Conservation (phyloP, 2,329 filamentous ascomycete genomes). For the Aspergillus ochraceoroseus region DNA sequence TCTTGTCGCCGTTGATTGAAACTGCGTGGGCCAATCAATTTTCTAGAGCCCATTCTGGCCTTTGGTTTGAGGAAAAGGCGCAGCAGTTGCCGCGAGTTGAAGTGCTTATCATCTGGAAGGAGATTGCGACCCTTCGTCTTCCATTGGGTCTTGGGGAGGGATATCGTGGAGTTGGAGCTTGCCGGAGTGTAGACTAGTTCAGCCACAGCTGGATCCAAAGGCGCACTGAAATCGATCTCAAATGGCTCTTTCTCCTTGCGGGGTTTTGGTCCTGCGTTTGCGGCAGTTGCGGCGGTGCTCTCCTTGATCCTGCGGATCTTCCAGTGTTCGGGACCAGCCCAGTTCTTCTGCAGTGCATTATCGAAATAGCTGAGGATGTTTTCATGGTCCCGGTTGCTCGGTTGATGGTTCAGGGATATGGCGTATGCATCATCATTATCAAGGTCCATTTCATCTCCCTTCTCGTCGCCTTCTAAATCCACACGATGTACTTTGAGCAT, state of each 20-base stretch:
- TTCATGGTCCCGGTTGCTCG: constrained; percentile 68
- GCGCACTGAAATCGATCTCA: constrained; percentile 80
- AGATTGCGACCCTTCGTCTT: constrained; percentile 89
- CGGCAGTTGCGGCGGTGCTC: constrained; percentile 53
- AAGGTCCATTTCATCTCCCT: constrained; percentile 52
- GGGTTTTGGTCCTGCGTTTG: constrained; percentile 49
- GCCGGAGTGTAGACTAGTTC: constrained; percentile 79
- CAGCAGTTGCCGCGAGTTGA: constrained; percentile 86
- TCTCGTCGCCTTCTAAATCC: constrained; percentile 50
- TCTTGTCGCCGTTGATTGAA: constrained; percentile 39
- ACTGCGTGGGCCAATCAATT: constrained; percentile 48
- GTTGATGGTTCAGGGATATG: constrained; percentile 70
- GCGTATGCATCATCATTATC: constrained; percentile 69
- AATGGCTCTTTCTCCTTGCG: constrained; percentile 96
- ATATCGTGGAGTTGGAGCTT: constrained; percentile 73
- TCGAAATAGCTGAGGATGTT: constrained; percentile 98
- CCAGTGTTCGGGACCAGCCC: constrained; percentile 98
- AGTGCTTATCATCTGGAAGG: constrained; percentile 95
- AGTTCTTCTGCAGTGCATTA: constrained; percentile 92
- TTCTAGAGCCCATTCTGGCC: constrained; percentile 69
- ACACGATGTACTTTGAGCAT: constrained; percentile 70
- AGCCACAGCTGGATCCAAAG: constrained; percentile 65
- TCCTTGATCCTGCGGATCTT: constrained; percentile 89
- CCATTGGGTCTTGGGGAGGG: constrained; percentile 88
- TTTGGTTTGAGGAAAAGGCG: constrained; percentile 93